Base-by-base conservation (phyloP, 768 basidiomycete genomes). In the Candolleomyces aberdarensis region DNA sequence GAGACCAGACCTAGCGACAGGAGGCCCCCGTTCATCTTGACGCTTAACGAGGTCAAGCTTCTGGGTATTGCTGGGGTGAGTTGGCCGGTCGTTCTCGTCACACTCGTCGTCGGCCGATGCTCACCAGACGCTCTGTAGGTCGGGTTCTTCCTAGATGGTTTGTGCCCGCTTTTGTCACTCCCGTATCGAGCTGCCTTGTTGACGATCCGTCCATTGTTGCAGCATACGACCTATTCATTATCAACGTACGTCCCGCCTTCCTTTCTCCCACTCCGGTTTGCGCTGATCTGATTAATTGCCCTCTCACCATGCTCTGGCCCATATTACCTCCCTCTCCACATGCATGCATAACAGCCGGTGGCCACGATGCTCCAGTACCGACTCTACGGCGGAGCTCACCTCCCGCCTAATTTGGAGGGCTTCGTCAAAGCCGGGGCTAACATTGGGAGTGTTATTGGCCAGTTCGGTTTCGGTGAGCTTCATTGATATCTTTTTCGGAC, bases 191-290 rank as follows among this genome's bases (percentile, higher is more conserved):
- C 17, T 15, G 20, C 14, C 48, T 40, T 20, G 48, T 32, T 51
- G 32, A 26, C 31, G 15, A 26, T 58, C 57, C 64, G 55, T 22
- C n/a, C 13, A 19, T 54, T 47, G 17, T 14, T 51, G 22, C 62
- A 86, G 87, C 87, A 5, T 89, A 89, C 64, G 87, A 89, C 67
- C 73, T 89, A 5, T 89, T 88, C 73, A 81, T 88, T 63, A 87
- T 89, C 69, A 88, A 88, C 70, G 85, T 84, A 62, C 50, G 83
- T 65, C 2, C 4, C 19, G 15, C 8, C n/a, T n/a, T n/a, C n/a
- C n/a, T n/a, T n/a, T n/a, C n/a, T n/a, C n/a, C 13, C 3, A n/a
- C 32, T 15, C n/a, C n/a, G n/a, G n/a, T n/a, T n/a, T n/a, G n/a
- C 6, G 36, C 36, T 36, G 36, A 36, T 36, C 8, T 36, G 36